phyloP scores from a whole-genome alignment of 2,329 filamentous ascomycete species.

The Exophiala bonariae region DNA sequence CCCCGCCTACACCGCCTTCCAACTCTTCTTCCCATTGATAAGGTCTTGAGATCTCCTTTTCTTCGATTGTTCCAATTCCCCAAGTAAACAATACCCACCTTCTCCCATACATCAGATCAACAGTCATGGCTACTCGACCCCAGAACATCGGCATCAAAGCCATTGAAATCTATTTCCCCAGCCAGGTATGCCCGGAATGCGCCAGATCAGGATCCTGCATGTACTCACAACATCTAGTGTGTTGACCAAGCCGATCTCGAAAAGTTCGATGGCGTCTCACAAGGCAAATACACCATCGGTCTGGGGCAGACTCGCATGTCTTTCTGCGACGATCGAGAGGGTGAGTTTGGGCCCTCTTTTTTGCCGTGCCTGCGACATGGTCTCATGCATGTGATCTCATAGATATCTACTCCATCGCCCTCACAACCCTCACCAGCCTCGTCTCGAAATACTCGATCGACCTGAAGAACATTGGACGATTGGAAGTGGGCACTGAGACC shows the following conservation, averaged over 20 bases:
- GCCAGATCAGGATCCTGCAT: neutral
- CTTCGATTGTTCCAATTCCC: neutral
- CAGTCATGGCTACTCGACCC: slow-evolving; percentile 69
- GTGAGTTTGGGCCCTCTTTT: slow-evolving; percentile 46
- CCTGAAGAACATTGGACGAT: slow-evolving; percentile 71
- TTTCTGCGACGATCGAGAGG: slow-evolving; percentile 88
- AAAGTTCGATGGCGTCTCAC: slow-evolving; percentile 79
- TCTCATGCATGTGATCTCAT: slow-evolving; percentile 5
- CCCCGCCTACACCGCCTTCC: slow-evolving; percentile 16
- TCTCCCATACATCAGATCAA: neutral
- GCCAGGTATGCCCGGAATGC: slow-evolving; percentile 62
- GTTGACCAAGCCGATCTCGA: slow-evolving; percentile 81
- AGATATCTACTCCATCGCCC: slow-evolving; percentile 86
- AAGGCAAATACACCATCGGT: slow-evolving; percentile 88
- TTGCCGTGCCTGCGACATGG: slow-evolving; percentile 4
- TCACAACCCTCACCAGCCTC: slow-evolving; percentile 76
- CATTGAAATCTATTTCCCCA: slow-evolving; percentile 87
- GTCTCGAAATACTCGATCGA: slow-evolving; percentile 83
- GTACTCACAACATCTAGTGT: slow-evolving; percentile 56
- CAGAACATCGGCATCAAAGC: slow-evolving; percentile 91
- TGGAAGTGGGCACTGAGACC: slow-evolving; percentile 85
- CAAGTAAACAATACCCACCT: neutral
- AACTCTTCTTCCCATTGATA: too few relatives aligned
- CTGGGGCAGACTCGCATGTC: slow-evolving; percentile 89
- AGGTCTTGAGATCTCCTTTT: slow-evolving; percentile 4